These are phyloP conservation scores for Vitis hybrid DNA, from an alignment of 177 flowering plant species.

Conservation along the genomic window DNA sequence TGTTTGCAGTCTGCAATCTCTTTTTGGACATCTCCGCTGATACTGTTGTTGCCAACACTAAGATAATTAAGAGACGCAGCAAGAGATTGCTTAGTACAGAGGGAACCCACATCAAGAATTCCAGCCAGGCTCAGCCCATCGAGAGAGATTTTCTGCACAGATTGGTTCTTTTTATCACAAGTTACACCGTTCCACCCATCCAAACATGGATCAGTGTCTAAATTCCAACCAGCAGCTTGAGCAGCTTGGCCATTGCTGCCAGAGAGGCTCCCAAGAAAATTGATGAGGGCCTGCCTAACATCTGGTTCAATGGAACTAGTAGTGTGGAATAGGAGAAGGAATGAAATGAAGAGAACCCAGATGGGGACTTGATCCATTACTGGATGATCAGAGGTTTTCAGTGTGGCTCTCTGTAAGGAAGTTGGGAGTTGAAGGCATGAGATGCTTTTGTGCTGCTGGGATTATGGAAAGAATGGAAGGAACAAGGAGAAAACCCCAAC, in stretches of 20 bases:
- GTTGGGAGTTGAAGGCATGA: background rate
- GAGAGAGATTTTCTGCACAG: constrained; percentile 28
- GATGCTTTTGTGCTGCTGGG: constrained; percentile 7
- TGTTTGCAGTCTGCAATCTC: constrained; percentile 36
- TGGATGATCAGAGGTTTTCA: constrained; percentile 4
- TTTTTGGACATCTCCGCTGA: constrained; percentile 27
- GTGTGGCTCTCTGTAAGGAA: background rate
- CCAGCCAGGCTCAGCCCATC: constrained; percentile 30
- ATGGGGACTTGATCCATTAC: constrained; percentile 22
- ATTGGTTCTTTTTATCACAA: constrained; percentile 15
- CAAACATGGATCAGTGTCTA: constrained; percentile 45
- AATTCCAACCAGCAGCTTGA: constrained; percentile 32
- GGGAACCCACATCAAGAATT: constrained; percentile 20
- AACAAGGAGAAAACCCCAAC: too few relatives aligned
- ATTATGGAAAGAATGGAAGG: background rate
- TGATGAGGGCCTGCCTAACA: constrained; percentile 23
- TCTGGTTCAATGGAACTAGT: constrained; percentile 23
- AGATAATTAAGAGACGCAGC: constrained; percentile 28
- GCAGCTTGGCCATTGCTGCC: constrained; percentile 4
- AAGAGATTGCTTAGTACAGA: constrained; percentile 17
- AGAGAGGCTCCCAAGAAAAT: constrained; percentile 29
- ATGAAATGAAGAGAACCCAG: constrained; percentile 29
- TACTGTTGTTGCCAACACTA: constrained; percentile 32
- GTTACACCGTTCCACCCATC: constrained; percentile 29
- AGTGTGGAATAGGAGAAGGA: constrained; percentile 18